Evolutionary conservation across 345 rosid species (phyloP).

Genomic region (Geranium brycei): DNA sequence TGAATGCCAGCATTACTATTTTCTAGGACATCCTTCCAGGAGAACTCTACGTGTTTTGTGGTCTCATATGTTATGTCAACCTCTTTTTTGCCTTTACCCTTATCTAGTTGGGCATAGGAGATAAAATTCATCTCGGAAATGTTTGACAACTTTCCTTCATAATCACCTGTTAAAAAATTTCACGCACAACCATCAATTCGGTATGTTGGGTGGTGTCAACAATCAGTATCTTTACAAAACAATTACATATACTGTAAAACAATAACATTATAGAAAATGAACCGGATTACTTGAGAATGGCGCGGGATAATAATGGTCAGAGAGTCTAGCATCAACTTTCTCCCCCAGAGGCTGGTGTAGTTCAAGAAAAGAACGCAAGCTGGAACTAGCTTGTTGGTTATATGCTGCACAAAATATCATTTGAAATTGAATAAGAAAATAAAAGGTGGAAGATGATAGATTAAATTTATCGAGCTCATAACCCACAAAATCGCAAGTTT

Average conservation of each 20-base stretch:
- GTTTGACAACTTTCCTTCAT: slow-evolving; percentile 32
- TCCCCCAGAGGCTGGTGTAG: slow-evolving; percentile 28
- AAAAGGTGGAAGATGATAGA: not conserved
- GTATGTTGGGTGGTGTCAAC: not conserved
- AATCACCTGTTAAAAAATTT: slow-evolving; percentile 30
- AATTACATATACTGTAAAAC: not conserved
- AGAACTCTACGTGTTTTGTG: slow-evolving; percentile 35
- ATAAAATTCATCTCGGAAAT: slow-evolving; percentile 21
- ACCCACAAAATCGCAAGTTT: too few relatives aligned
- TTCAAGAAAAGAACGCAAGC: slow-evolving; percentile 34
- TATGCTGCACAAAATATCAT: slow-evolving; percentile 34
- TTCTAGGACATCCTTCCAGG: slow-evolving; percentile 55
- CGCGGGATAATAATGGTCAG: slow-evolving; percentile 30
- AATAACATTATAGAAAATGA: slow-evolving; percentile 9
- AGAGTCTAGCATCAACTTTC: slow-evolving; percentile 26
- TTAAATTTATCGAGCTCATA: not conserved
- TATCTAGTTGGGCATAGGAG: slow-evolving; percentile 23
- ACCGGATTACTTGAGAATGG: slow-evolving; percentile 34
- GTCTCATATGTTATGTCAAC: slow-evolving; percentile 35
- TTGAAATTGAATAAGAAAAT: slow-evolving; percentile 7
- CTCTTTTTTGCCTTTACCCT: slow-evolving; percentile 19
- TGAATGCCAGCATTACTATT: slow-evolving; percentile 34
- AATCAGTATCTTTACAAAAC: not conserved
- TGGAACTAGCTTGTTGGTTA: slow-evolving; percentile 50
- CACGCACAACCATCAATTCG: slow-evolving; percentile 10